Base-by-base conservation (phyloP, 306 rosid species). In the Casuarina glauca region DNA sequence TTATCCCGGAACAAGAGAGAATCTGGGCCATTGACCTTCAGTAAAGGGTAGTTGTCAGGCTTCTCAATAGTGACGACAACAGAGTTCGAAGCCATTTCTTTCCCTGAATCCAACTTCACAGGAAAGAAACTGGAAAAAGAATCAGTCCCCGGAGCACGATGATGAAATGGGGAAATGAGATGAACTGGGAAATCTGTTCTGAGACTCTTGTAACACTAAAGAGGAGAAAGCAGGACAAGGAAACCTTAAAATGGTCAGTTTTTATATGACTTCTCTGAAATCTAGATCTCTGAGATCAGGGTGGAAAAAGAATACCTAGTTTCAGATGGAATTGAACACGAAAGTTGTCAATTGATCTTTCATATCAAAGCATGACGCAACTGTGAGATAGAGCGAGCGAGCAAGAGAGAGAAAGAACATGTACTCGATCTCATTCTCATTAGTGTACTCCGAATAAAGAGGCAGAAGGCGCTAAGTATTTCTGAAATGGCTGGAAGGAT, bases 71-170 rank as follows among this genome's bases (percentile, higher is more conserved):
- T 84, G 68, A 82, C 78, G 1, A 86, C 83, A 76, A 89, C 81
- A 68, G 97, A 82, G 81, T 83, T 88, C 4, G 97, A 93, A 79
- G 96, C 89, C 98, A 94, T 92, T 54, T 74, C 41, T 75, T 63
- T 20, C 57, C 76, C 63, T 60, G 68, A 75, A 73, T 73, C 19
- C 17, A 55, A 69, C 3, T 49, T 53, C 75, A 41, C 38, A 19
- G 61, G 58, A 38, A 13, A 57, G 32, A 42, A 69, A 4, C 16
- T 5, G 17, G 42, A 48, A 51, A 60, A 38, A 19, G 3, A 84
- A 46, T 35, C 61, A 13, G 54, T 0, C 8, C 67, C 74, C 16
- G 44, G 78, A 70, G 66, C 77, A 77, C 57, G 68, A 75, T 60
- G 48, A 74, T 66, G 26, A 60, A 41, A 61, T 51, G 60, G 82